These are phyloP conservation scores for Bryopsis sp. DNA, from an alignment of 139 green algal genomes.

Conservation along the genomic window DNA sequence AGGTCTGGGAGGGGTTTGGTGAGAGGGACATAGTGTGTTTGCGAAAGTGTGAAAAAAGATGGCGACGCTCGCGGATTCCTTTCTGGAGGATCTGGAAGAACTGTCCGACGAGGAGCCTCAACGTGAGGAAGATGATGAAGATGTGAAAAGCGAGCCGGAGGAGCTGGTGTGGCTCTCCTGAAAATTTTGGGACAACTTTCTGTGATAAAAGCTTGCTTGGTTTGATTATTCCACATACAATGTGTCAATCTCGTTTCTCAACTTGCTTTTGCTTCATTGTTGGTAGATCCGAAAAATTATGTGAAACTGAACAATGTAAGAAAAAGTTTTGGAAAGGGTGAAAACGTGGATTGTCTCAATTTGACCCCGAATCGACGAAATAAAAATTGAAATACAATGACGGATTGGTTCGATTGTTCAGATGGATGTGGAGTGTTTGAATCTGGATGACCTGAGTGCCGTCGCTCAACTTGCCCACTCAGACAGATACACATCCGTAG, in stretches of 20 bases:
- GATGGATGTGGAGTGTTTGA: too few species aligned
- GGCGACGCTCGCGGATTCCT: constrained; percentile 83
- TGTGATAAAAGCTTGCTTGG: background rate
- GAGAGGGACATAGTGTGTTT: too few species aligned
- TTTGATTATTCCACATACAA: constrained; percentile 21
- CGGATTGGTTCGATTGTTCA: too few species aligned
- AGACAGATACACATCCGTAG: too few species aligned
- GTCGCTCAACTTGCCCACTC: too few species aligned
- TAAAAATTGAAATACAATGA: too few species aligned
- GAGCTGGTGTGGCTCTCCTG: constrained; percentile 16
- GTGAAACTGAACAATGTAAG: background rate
- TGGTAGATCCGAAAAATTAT: background rate
- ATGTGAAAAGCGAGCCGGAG: constrained; percentile 32
- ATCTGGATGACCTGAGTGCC: too few species aligned
- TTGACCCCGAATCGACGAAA: too few species aligned
- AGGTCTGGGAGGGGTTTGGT: too few species aligned
- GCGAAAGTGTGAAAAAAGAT: too few species aligned
- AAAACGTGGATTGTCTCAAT: too few species aligned
- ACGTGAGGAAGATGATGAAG: constrained; percentile 35
- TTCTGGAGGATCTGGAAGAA: constrained; percentile 93
- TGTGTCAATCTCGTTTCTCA: background rate
- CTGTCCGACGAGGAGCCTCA: constrained; percentile 73
- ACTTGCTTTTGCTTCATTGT: background rate
- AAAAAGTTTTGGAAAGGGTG: constrained; percentile 6
- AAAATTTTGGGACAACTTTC: constrained; percentile 7